These are phyloP conservation scores for Cordyceps pruinosa DNA, from an alignment of 2,329 filamentous ascomycete genomes.

Conservation along the genomic window DNA sequence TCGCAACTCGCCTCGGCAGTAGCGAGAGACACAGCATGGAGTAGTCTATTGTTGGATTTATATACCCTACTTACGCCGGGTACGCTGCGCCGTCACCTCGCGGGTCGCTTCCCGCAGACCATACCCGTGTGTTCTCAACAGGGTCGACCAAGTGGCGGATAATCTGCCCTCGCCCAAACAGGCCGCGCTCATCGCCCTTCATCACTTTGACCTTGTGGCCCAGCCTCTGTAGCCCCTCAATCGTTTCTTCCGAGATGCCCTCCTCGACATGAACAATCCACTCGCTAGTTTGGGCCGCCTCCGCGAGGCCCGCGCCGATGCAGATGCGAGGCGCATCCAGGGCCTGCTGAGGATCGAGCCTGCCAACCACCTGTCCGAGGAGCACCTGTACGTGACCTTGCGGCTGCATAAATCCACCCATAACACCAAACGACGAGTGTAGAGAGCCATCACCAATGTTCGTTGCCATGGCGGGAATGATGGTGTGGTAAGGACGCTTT, in stretches of 20 bases:
- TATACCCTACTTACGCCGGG: slow-evolving; percentile 26
- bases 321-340: slow-evolving; percentile 89
- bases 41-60: not conserved
- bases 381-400: slow-evolving; percentile 93
- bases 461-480: slow-evolving; percentile 88
- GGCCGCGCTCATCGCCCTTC: slow-evolving; percentile 53
- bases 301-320: slow-evolving; percentile 67
- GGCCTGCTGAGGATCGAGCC: slow-evolving; percentile 75
- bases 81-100: slow-evolving; percentile 73
- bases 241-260: slow-evolving; percentile 62
- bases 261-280: slow-evolving; percentile 73
- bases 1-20: too few species aligned
- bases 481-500: slow-evolving; percentile 94
- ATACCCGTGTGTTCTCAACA: slow-evolving; percentile 62
- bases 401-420: slow-evolving; percentile 98
- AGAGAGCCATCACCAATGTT: slow-evolving; percentile 67
- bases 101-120: slow-evolving; percentile 83
- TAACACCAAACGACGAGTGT: slow-evolving; percentile 86
- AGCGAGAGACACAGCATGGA: too few species aligned
- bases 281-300: slow-evolving; percentile 50
- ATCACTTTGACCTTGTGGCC: slow-evolving; percentile 71
- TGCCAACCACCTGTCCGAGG: slow-evolving; percentile 79
- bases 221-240: slow-evolving; percentile 58
- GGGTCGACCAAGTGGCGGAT: slow-evolving; percentile 69
- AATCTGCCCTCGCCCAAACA: slow-evolving; percentile 84